A percentile compares a stretch with the other conserved stretches of the same genome.
Evolutionary conservation across 2,329 filamentous ascomycete genomes (phyloP).

Genomic region (Pseudogymnoascus pannorum): DNA sequence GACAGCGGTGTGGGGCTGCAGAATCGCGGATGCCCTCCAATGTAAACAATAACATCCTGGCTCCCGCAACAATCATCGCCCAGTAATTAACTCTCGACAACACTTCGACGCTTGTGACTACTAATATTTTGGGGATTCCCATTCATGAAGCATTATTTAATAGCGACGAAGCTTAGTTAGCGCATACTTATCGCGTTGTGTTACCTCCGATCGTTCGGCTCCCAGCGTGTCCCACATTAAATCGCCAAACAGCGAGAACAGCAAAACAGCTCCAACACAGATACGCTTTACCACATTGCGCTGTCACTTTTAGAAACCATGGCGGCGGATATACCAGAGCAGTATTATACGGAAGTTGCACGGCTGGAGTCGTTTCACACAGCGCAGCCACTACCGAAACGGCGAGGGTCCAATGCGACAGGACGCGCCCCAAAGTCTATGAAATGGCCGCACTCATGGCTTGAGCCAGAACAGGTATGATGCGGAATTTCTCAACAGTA

Average conservation of each 20-base stretch:
- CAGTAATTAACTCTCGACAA: constrained; percentile 2
- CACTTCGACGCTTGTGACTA: not conserved
- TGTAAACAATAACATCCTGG: constrained; percentile 9
- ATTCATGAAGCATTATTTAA: not conserved
- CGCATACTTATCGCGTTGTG: not conserved
- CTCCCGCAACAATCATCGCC: not conserved
- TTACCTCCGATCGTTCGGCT: not conserved
- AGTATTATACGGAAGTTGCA: constrained; percentile 60
- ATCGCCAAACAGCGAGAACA: not conserved
- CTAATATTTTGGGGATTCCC: not conserved
- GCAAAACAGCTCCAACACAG: not conserved
- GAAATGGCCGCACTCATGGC: constrained; percentile 71
- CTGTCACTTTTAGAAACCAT: not conserved
- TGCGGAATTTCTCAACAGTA: not conserved
- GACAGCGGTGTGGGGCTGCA: constrained; percentile 3
- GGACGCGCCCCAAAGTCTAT: constrained; percentile 49
- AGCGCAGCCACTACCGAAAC: constrained; percentile 55
- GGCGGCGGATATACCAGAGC: constrained; percentile 33
- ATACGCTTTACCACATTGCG: not conserved
- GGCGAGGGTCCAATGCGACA: constrained; percentile 59
- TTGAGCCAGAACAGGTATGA: constrained; percentile 56
- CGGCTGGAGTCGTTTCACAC: constrained; percentile 75
- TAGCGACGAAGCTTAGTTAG: not conserved
- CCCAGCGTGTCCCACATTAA: not conserved
- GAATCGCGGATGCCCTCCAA: constrained; percentile 1